Evolutionary conservation across 495 filamentous ascomycete species (phyloP).

Genomic region (Astrocystis sublimbata): DNA sequence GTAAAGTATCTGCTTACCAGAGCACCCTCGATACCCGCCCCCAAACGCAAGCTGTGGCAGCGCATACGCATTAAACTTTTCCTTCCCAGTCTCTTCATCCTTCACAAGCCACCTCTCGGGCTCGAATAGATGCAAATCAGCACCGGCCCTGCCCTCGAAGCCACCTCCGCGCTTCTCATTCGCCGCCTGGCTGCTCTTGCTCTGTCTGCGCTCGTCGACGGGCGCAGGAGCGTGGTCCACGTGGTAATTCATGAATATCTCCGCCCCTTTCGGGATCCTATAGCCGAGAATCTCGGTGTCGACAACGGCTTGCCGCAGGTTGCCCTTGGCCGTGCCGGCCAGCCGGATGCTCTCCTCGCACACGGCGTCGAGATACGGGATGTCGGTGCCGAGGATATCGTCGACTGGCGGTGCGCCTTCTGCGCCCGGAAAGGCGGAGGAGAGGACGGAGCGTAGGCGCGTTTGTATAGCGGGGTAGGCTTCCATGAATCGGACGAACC

Average conservation of each 20-base stretch:
- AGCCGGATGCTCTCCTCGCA: slow-evolving; percentile 40
- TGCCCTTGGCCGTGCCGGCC: slow-evolving; percentile 20
- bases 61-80: slow-evolving; percentile 29
- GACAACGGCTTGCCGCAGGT: slow-evolving; percentile 27
- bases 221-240: slow-evolving; percentile 19
- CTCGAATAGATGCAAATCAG: slow-evolving; percentile 26
- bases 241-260: slow-evolving; percentile 28
- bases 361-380: slow-evolving; percentile 43
- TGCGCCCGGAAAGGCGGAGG: slow-evolving; percentile 22
- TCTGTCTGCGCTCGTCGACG: slow-evolving; percentile 30
- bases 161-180: slow-evolving; percentile 25
- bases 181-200: slow-evolving; percentile 21
- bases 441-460: slow-evolving; percentile 29
- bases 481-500: slow-evolving; percentile 39
- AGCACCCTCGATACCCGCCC: slow-evolving; percentile 28
- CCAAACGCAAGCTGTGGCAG: slow-evolving; percentile 28
- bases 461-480: slow-evolving; percentile 27
- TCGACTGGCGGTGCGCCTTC: slow-evolving; percentile 21
- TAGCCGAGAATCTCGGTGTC: slow-evolving; percentile 40
- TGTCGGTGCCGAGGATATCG: slow-evolving; percentile 31
- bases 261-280: slow-evolving; percentile 38
- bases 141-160: slow-evolving; percentile 17
- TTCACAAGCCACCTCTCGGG: slow-evolving; percentile 35
- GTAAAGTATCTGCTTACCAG: slow-evolving; percentile 20
- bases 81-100: slow-evolving; percentile 26